Evolutionary conservation across 2,329 filamentous ascomycete species (phyloP), one percentile per base, ranked within the genome.

Genomic region (Fusarium robinianum): DNA sequence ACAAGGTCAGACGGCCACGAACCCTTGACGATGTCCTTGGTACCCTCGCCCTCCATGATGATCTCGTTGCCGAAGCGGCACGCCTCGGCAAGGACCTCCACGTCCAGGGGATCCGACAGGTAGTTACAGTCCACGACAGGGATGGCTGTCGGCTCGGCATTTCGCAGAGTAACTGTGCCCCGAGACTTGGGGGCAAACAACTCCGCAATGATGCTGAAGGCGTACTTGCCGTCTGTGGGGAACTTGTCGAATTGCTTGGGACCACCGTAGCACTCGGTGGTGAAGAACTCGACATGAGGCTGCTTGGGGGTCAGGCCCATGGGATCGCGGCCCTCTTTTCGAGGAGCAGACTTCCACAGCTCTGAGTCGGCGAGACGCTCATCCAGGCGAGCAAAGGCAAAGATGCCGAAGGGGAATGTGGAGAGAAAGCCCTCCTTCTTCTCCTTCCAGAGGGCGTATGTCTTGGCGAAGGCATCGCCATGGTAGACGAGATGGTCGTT

Each of bases 221-320:
- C 75, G 47, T 79, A 71, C 41, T 81, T 72, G 12, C 73, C 67
- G 29, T 81, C 71, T 3, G 71, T 64, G 0, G 80, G 81, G 40
- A 75, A 77, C 24, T 80, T 65, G 14, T 71, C 67, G 47, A 73
- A 83, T 46, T 82, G 77, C 51, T 80, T 80, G 0, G 80, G 80
- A 0, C 79, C 79, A 4, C 79, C 79, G 51, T 83, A 83, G 55
- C 77, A 78, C 58, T 84, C 81, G 0, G 80, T 83, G 21, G 73
- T 79, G 65, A 83, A 84, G 63, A 83, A 77, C 55, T 85, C 82
- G 34, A 83, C 61, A 55, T 84, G 80, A 0, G 82, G 79, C 57
- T 85, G 82, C 5, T 64, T 62, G 0, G 70, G 64, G 0, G 74
- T 75, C 11, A 85, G 66, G 12, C 77, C 79, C 81, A 86, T 85